Evolutionary conservation across 140 eudicot species (phyloP).

Genomic region (Anethum foeniculum): DNA sequence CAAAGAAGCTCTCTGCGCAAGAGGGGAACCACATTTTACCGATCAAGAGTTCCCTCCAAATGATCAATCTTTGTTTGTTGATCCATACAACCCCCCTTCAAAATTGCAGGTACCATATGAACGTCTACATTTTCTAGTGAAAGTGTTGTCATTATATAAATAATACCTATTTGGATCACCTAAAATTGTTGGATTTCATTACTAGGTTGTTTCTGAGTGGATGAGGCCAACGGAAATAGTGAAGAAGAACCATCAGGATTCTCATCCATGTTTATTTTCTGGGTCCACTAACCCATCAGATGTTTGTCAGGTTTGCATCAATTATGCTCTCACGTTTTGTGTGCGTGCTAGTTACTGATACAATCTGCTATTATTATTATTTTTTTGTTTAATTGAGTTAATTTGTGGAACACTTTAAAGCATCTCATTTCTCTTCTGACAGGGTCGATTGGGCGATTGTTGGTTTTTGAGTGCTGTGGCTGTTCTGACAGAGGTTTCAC

Average conservation of each 20-base stretch:
- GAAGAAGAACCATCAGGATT: conserved; percentile 51
- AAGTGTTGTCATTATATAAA: neutral
- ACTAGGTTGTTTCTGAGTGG: conserved; percentile 86
- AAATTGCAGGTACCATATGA: conserved; percentile 57
- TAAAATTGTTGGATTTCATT: neutral
- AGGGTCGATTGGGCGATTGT: conserved; percentile 99
- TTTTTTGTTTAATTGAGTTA: neutral
- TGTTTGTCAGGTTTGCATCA: conserved; percentile 75
- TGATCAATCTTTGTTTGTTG: conserved; percentile 77
- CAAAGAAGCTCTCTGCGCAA: conserved; percentile 80
- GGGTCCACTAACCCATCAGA: conserved; percentile 90
- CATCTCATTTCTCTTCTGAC: conserved; percentile 7
- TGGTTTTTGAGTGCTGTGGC: conserved; percentile 99
- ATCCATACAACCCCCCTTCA: conserved; percentile 72
- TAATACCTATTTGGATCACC: neutral
- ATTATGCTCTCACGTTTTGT: neutral
- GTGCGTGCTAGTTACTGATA: neutral
- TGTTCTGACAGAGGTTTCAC: conserved; percentile 86
- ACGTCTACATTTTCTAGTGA: neutral
- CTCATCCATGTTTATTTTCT: conserved; percentile 74
- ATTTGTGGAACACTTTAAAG: neutral
- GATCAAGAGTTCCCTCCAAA: conserved; percentile 97
- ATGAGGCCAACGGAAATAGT: conserved; percentile 80
- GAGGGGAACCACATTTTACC: conserved; percentile 82
- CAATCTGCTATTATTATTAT: neutral